Percentiles rank a stretch among this genome's conserved stretches.
Conservation (phyloP, 495 filamentous ascomycete species). For the Usnea hakonensis region DNA sequence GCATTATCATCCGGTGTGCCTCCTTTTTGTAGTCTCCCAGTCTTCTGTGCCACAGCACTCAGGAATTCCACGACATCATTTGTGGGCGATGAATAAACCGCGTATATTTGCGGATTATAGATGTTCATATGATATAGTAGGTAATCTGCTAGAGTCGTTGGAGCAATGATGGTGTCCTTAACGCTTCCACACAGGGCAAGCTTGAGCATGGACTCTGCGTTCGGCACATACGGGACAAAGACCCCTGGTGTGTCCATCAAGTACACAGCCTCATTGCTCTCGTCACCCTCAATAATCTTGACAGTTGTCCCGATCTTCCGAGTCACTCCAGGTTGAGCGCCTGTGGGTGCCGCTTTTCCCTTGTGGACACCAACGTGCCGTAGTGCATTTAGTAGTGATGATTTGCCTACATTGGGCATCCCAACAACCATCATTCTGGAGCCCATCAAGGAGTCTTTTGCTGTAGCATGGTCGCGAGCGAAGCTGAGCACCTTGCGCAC, state of each 20-base stretch:
- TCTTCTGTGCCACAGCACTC: slow-evolving; percentile 56
- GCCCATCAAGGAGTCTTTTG: slow-evolving; percentile 52
- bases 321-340: slow-evolving; percentile 82
- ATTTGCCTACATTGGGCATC: slow-evolving; percentile 94
- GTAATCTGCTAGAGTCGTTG: slow-evolving; percentile 76
- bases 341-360: slow-evolving; percentile 73
- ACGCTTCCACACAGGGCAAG: slow-evolving; percentile 83
- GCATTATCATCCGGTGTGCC: slow-evolving; percentile 63
- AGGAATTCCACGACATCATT: slow-evolving; percentile 72
- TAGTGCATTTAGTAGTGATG: slow-evolving; percentile 80
- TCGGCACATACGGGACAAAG: slow-evolving; percentile 82
- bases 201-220: slow-evolving; percentile 85
- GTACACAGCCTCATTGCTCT: slow-evolving; percentile 48
- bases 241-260: slow-evolving; percentile 75
- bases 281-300: slow-evolving; percentile 59
- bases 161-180: slow-evolving; percentile 74
- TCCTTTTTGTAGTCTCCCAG: slow-evolving; percentile 69
- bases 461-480: slow-evolving; percentile 40
- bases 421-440: slow-evolving; percentile 80
- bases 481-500: slow-evolving; percentile 50
- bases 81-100: slow-evolving; percentile 60
- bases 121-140: slow-evolving; percentile 76
- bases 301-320: slow-evolving; percentile 76
- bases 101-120: slow-evolving; percentile 50
- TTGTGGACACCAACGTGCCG: slow-evolving; percentile 59